phyloP scores from a whole-genome alignment of 208 protist genomes.

The Crithidia thermophila region DNA sequence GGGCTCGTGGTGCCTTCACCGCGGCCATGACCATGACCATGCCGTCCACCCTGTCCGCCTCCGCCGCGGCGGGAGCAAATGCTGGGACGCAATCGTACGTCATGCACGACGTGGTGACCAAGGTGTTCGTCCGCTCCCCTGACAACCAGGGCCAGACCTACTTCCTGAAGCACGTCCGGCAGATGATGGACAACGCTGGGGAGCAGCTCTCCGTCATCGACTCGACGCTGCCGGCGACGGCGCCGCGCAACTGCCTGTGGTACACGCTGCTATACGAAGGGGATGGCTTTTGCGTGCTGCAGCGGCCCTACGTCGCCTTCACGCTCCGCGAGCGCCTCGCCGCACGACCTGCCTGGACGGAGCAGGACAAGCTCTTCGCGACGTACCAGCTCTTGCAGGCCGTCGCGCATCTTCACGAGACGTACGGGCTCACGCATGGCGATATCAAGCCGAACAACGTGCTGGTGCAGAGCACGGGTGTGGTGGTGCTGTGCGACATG shows the following conservation, averaged over 20 bases:
- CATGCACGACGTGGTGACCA: conserved; percentile 63
- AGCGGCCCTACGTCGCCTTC: conserved; percentile 77
- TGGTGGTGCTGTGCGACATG: conserved; percentile 83
- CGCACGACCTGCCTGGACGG: conserved; percentile 56
- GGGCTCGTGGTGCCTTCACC: not conserved
- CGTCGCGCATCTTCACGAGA: conserved; percentile 74
- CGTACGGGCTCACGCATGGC: conserved; percentile 78
- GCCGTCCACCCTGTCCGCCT: not conserved
- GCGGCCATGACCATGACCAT: conserved; percentile 6
- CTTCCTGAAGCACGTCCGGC: conserved; percentile 41
- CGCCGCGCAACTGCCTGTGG: conserved; percentile 27
- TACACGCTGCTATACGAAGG: conserved; percentile 26
- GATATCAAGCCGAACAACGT: conserved; percentile 93
- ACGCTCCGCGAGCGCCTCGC: conserved; percentile 80
- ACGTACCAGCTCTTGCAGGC: conserved; percentile 77
- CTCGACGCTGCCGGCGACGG: conserved; percentile 16
- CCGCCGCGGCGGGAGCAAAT: too few species aligned
- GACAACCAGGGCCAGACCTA: conserved; percentile 43
- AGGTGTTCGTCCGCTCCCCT: conserved; percentile 67
- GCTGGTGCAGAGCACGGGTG: conserved; percentile 67
- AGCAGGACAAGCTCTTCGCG: conserved; percentile 52
- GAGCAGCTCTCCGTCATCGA: conserved; percentile 48
- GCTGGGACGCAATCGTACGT: conserved; percentile 3
- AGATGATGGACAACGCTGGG: conserved; percentile 33
- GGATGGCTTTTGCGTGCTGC: conserved; percentile 60